phyloP scores from a whole-genome alignment of 768 basidiomycete species.

The Clitopilus hobsonii region DNA sequence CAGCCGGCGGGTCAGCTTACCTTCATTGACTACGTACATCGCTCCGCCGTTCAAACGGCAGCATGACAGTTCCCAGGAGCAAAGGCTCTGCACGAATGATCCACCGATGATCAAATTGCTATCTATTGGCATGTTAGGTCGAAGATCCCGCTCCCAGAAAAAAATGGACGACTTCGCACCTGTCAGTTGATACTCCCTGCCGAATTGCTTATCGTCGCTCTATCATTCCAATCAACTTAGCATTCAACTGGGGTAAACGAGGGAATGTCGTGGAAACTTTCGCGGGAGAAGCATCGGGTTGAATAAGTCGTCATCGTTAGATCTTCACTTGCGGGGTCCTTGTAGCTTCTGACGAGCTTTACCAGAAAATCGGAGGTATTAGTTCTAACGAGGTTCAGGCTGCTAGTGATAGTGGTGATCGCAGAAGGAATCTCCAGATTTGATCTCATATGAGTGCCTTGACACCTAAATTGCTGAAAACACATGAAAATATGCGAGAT shows the following conservation, averaged over 20 bases:
- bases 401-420: too few relatives aligned
- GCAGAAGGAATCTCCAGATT: too few relatives aligned
- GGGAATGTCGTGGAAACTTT: not conserved
- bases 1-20: not conserved
- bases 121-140: too few relatives aligned
- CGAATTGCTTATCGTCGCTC: not conserved
- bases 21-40: not conserved
- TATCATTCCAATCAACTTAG: not conserved
- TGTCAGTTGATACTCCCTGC: not conserved
- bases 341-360: too few relatives aligned
- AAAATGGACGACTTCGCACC: not conserved
- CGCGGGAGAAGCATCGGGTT: not conserved
- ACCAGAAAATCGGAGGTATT: too few relatives aligned
- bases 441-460: not conserved
- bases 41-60: too few relatives aligned
- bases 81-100: too few relatives aligned
- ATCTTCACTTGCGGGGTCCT: not conserved
- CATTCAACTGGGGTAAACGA: not conserved
- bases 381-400: too few relatives aligned
- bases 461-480: not conserved
- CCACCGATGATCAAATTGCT: too few relatives aligned
- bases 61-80: too few relatives aligned
- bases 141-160: too few relatives aligned
- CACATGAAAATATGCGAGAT: too few relatives aligned
- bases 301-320: not conserved